phyloP scores from a whole-genome alignment of 495 filamentous ascomycete species.

The Penicillium nucicola region DNA sequence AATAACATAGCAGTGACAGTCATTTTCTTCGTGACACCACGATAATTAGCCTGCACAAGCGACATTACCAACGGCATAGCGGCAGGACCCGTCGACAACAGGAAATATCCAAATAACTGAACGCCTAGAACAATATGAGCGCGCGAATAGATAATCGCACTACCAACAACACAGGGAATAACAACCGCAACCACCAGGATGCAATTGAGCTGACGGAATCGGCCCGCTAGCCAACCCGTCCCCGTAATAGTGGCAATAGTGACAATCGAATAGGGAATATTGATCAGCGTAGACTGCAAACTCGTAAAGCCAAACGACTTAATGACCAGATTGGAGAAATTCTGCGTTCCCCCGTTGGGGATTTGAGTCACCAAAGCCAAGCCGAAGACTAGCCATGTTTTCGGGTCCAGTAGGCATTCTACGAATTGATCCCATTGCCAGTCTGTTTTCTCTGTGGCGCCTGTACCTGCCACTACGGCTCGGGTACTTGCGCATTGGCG shows the following conservation, averaged over 20 bases:
- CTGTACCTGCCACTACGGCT: constrained; percentile 34
- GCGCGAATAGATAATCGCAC: constrained; percentile 56
- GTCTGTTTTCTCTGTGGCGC: constrained; percentile 50
- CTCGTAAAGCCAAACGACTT: constrained; percentile 42
- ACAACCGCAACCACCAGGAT: constrained; percentile 31
- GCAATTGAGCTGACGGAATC: constrained; percentile 28
- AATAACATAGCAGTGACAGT: constrained; percentile 43
- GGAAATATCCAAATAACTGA: constrained; percentile 56
- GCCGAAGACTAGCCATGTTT: constrained; percentile 58
- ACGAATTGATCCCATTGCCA: constrained; percentile 53
- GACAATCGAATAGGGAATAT: constrained; percentile 41
- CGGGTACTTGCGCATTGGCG: constrained; percentile 53
- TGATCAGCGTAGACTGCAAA: constrained; percentile 39
- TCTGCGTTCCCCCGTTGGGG: constrained; percentile 43
- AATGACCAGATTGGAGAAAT: constrained; percentile 45
- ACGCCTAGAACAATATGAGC: constrained; percentile 48
- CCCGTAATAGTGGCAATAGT: constrained; percentile 33
- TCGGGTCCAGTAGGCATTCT: constrained; percentile 53
- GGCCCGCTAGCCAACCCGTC: constrained; percentile 37
- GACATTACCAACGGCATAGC: constrained; percentile 56
- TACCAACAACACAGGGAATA: constrained; percentile 45
- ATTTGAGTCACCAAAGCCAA: constrained; percentile 53
- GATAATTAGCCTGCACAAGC: constrained; percentile 56
- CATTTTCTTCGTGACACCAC: constrained; percentile 66
- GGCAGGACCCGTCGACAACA: constrained; percentile 50